phyloP scores from a whole-genome alignment of 2,329 filamentous ascomycete species.

The Conoideocrella luteorostrata region DNA sequence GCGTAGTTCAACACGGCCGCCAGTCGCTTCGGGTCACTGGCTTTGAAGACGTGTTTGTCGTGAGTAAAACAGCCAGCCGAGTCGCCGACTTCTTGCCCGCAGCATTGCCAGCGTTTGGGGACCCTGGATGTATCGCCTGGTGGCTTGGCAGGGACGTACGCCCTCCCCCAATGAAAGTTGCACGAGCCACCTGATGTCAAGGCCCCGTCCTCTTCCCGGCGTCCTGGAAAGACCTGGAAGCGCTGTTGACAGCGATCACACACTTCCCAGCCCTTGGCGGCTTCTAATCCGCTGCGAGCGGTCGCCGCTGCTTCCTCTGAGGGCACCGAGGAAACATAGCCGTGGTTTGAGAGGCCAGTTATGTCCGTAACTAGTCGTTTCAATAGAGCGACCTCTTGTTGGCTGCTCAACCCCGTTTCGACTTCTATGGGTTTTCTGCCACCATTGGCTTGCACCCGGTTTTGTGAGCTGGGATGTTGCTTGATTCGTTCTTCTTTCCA shows the following conservation, averaged over 20 bases:
- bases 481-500: conserved; percentile 60
- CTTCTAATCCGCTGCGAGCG: conserved; percentile 57
- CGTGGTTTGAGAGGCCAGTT: conserved; percentile 55
- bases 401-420: conserved; percentile 60
- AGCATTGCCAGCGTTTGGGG: conserved; percentile 69
- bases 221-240: conserved; percentile 88
- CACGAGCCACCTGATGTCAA: conserved; percentile 74
- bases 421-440: conserved; percentile 44
- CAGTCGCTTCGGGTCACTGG: conserved; percentile 66
- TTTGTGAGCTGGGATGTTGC: conserved; percentile 12
- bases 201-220: conserved; percentile 68
- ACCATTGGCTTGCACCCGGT: conserved; percentile 8
- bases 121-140: conserved; percentile 50
- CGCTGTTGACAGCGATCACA: conserved; percentile 82
- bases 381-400: conserved; percentile 64
- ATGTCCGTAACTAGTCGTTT: conserved; percentile 58
- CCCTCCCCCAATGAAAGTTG: conserved; percentile 72
- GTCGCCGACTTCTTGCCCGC: conserved; percentile 66
- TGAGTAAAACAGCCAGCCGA: conserved; percentile 66
- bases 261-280: conserved; percentile 71
- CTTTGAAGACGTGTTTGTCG: conserved; percentile 81
- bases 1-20: conserved; percentile 75
- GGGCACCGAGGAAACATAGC: conserved; percentile 69
- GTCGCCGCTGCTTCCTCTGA: conserved; percentile 58
- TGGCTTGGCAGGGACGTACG: conserved; percentile 51